A percentile compares a stretch with the other conserved stretches of the same genome.
These are phyloP conservation scores for Phoma sp. DNA, from an alignment of 2,329 filamentous ascomycete genomes.

Conservation along the genomic window DNA sequence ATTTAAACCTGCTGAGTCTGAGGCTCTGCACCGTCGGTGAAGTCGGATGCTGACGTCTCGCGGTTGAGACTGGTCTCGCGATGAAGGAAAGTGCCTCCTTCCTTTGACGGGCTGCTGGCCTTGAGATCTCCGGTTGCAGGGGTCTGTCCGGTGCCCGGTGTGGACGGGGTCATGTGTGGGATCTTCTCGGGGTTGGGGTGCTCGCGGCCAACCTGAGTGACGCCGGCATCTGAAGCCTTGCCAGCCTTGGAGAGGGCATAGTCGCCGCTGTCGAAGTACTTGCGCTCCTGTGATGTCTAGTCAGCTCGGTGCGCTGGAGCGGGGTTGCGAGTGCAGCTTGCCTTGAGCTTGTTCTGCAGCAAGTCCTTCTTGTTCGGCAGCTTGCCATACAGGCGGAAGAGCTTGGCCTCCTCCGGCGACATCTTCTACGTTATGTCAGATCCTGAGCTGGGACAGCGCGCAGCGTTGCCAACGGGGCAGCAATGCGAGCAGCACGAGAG, in stretches of 20 bases:
- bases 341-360: conserved; percentile 96
- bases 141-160: conserved; percentile 49
- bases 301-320: conserved; percentile 11
- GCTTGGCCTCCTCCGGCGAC: conserved; percentile 90
- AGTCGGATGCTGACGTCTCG: conserved; percentile 74
- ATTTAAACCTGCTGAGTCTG: conserved; percentile 13
- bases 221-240: conserved; percentile 92
- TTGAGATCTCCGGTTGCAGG: conserved; percentile 43
- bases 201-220: conserved; percentile 90
- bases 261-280: conserved; percentile 94
- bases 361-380: conserved; percentile 95
- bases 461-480: conserved; percentile 6
- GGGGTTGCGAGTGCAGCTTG: conserved; percentile 37
- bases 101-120: conserved; percentile 83
- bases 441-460: not conserved
- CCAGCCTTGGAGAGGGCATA: conserved; percentile 97
- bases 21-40: conserved; percentile 49
- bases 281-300: conserved; percentile 71
- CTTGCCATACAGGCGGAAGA: conserved; percentile 97
- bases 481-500: conserved; percentile 9
- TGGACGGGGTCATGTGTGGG: conserved; percentile 79
- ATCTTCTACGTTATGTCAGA: conserved; percentile 68
- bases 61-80: conserved; percentile 78
- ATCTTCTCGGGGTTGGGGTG: conserved; percentile 96
- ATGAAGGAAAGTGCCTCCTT: conserved; percentile 79